Base-by-base conservation (phyloP, 352 stramenopile species). In the Globisporangium cystogenes region DNA sequence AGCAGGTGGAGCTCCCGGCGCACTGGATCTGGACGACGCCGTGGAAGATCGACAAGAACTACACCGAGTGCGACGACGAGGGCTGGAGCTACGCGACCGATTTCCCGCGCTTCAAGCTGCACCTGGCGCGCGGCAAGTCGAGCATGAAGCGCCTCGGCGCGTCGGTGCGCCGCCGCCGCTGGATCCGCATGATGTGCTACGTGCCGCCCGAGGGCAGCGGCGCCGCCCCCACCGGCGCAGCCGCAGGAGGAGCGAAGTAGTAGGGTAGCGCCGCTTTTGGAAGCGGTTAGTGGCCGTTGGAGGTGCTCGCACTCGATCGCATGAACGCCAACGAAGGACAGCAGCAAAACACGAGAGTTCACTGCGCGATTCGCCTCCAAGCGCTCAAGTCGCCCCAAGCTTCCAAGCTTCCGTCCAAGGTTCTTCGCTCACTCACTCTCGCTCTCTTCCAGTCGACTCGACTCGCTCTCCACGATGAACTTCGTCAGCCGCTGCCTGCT, bases 11-110 rank as follows among this genome's bases (percentile, higher is more conserved):
- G 35, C 53, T 87, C n/a, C 83, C 81, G 46, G 73, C 67, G 18
- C 56, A 88, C 53, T 94, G 83, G 83, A 83, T 82, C 50, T 94
- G 83, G 83, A 92, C 79, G 14, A 86, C 83, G 35, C 81, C 83
- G 15, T 94, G 83, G 83, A 80, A 82, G 20, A 88, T 94, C 23
- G 83, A 94, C 70, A 90, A 82, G 68, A 92, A 73, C 57, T 94
- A 94, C 69, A 94, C 83, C 7, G 77, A 94, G 51, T 94, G 83
- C 48, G 81, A 94, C 42, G 83, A 92, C 43, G 81, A 94, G 74
- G 83, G 83, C 23, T 94, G 83, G 83, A 94, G 83, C 60, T 94
- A 94, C 54, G 83, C 83, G 10, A 90, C 73, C 6, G 81, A 92
- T 50, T 94, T 94, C 45, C 83, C 81, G 26, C 81, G 83, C 33